Conservation (phyloP, 1,139 yeast species). For the Yamadazyma diospyri region DNA sequence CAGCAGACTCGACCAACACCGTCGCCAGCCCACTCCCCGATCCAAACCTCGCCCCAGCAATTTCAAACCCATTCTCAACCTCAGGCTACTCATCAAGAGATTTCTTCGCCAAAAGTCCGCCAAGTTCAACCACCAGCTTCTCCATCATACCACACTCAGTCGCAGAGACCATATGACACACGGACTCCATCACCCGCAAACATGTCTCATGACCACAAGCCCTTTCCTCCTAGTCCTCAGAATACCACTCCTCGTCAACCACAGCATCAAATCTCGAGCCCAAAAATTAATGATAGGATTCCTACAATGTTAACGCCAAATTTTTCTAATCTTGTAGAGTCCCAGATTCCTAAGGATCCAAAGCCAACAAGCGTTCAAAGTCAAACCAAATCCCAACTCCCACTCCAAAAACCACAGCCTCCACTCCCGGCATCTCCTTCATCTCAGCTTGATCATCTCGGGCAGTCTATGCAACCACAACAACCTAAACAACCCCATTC, state of each 20-base stretch:
- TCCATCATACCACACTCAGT: background rate
- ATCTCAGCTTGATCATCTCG: too few relatives aligned
- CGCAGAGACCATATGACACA: slow-evolving; percentile 3
- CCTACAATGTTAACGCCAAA: slow-evolving; percentile 10
- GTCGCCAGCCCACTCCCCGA: background rate
- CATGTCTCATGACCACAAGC: slow-evolving; percentile 6
- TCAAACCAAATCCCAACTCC: background rate
- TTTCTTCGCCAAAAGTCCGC: background rate
- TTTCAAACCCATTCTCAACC: slow-evolving; percentile 7
- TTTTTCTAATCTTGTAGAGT: too few relatives aligned
- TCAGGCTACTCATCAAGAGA: too few relatives aligned
- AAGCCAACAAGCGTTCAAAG: background rate
- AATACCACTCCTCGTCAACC: slow-evolving; percentile 6
- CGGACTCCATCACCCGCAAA: slow-evolving; percentile 13
- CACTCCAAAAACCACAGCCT: slow-evolving; percentile 4
- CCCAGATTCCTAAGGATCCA: background rate
- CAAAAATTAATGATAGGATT: slow-evolving; percentile 5
- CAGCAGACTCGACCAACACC: too few relatives aligned
- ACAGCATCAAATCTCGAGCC: background rate
- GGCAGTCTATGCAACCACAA: too few relatives aligned
- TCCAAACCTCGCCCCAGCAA: background rate
- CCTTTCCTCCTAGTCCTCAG: slow-evolving; percentile 10
- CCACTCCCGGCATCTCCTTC: too few relatives aligned
- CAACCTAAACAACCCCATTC: too few relatives aligned
- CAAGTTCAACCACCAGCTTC: slow-evolving; percentile 6